Evolutionary conservation across 352 stramenopile species (phyloP).

Genomic region (Phytophthora constricta): DNA sequence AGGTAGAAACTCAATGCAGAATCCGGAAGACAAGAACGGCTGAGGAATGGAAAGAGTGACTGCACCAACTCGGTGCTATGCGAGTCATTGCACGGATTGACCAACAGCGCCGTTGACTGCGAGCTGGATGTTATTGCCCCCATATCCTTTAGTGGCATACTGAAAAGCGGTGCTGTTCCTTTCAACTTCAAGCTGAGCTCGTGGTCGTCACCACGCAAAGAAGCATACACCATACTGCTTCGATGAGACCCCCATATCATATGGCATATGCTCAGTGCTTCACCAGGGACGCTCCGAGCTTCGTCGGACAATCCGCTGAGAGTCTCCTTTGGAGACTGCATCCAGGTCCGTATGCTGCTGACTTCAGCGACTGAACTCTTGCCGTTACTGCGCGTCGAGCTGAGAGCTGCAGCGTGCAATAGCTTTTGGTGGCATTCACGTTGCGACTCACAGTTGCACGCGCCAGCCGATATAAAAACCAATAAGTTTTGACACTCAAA

Average conservation of each 20-base stretch:
- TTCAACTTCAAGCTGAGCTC: conserved; percentile 32
- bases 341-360: conserved; percentile 1
- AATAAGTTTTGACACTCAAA: too few species aligned
- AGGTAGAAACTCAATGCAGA: conserved; percentile 19
- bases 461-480: not conserved
- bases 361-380: not conserved
- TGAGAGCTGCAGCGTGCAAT: too few species aligned
- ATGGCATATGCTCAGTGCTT: not conserved
- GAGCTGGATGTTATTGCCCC: not conserved
- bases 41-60: conserved; percentile 7
- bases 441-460: not conserved
- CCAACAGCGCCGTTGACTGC: not conserved
- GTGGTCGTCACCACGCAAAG: conserved; percentile 9
- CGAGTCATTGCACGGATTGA: not conserved
- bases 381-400: not conserved
- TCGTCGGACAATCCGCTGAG: not conserved
- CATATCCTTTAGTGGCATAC: too few species aligned
- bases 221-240: not conserved
- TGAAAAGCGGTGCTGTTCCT: conserved; percentile 3
- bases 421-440: too few species aligned
- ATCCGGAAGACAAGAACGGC: not conserved
- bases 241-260: not conserved
- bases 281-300: not conserved
- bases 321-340: not conserved
- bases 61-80: not conserved